Percentiles rank a stretch among this genome's conserved stretches.
Conservation (phyloP, 768 basidiomycete species). For the Podaxis sp. region DNA sequence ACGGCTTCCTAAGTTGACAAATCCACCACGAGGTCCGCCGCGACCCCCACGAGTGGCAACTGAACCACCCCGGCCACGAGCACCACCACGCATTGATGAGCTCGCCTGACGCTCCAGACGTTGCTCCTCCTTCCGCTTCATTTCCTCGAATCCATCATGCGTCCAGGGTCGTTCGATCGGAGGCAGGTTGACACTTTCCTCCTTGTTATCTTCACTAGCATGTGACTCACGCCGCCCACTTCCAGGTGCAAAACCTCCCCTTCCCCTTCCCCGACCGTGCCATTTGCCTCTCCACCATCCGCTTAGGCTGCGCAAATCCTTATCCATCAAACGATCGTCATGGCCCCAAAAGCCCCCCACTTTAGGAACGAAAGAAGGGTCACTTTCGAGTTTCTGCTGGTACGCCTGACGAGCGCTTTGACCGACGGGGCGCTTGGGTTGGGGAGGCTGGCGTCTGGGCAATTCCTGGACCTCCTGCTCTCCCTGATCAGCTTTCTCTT, state of each 20-base stretch:
- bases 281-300: slow-evolving; percentile 86
- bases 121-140: slow-evolving; percentile 73
- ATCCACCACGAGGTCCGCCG: slow-evolving; percentile 44
- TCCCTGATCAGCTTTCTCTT: slow-evolving; percentile 1
- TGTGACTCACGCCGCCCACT: slow-evolving; percentile 58
- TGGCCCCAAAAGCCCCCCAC: slow-evolving; percentile 96
- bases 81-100: slow-evolving; percentile 34
- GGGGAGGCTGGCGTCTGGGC: slow-evolving; percentile 12
- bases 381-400: slow-evolving; percentile 74
- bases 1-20: slow-evolving; percentile 18
- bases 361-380: slow-evolving; percentile 88
- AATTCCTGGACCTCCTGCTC: slow-evolving; percentile 7
- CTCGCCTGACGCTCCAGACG: slow-evolving; percentile 25
- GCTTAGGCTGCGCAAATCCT: slow-evolving; percentile 78
- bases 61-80: slow-evolving; percentile 48
- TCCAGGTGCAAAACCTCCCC: slow-evolving; percentile 36
- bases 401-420: slow-evolving; percentile 83
- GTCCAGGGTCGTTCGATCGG: slow-evolving; percentile 75
- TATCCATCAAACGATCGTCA: slow-evolving; percentile 86
- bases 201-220: slow-evolving; percentile 38
- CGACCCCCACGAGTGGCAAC: slow-evolving; percentile 46
- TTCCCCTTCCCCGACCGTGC: slow-evolving; percentile 62
- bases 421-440: slow-evolving; percentile 40
- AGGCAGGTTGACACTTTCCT: slow-evolving; percentile 32
- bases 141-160: slow-evolving; percentile 88